A percentile compares a stretch with the other conserved stretches of the same genome.
Evolutionary conservation across 2,329 filamentous ascomycete species (phyloP).

Genomic region (Arthroderma sp.): DNA sequence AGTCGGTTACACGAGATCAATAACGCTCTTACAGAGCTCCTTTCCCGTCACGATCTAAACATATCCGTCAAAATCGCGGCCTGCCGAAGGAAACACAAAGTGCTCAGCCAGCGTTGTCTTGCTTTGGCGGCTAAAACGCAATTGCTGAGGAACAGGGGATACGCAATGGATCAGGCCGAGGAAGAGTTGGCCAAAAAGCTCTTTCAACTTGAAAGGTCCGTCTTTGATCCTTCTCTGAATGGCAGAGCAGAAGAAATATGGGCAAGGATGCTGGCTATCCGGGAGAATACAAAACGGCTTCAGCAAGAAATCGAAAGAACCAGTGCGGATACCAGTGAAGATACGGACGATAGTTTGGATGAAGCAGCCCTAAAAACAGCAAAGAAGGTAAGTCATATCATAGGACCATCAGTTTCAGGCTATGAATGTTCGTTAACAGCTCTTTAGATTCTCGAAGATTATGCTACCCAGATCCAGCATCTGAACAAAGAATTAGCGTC

Average conservation of each 20-base stretch:
- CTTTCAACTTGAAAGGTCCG: slow-evolving; percentile 42
- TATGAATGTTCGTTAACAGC: slow-evolving; percentile 6
- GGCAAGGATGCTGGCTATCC: slow-evolving; percentile 51
- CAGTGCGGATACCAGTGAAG: slow-evolving; percentile 27
- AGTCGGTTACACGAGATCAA: slow-evolving; percentile 53
- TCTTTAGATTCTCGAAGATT: slow-evolving; percentile 37
- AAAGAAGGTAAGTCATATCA: slow-evolving; percentile 40
- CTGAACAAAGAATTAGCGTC: slow-evolving; percentile 48
- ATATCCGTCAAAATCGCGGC: slow-evolving; percentile 46
- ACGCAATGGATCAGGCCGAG: slow-evolving; percentile 51
- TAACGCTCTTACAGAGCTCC: slow-evolving; percentile 44
- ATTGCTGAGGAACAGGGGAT: slow-evolving; percentile 49
- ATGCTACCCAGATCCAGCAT: slow-evolving; percentile 40
- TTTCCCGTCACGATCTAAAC: slow-evolving; percentile 47
- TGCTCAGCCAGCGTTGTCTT: slow-evolving; percentile 47
- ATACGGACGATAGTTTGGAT: slow-evolving; percentile 37
- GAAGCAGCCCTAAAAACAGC: slow-evolving; percentile 47
- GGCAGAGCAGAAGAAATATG: slow-evolving; percentile 53
- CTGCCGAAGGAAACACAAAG: slow-evolving; percentile 45
- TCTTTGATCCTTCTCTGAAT: slow-evolving; percentile 47
- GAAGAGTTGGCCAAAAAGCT: slow-evolving; percentile 52
- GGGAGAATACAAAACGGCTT: slow-evolving; percentile 45
- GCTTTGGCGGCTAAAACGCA: slow-evolving; percentile 52
- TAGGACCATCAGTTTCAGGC: slow-evolving; percentile 14
- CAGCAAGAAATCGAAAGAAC: slow-evolving; percentile 48